Evolutionary conservation across 2,329 filamentous ascomycete genomes (phyloP).

Genomic region (Botrytis paeoniae): DNA sequence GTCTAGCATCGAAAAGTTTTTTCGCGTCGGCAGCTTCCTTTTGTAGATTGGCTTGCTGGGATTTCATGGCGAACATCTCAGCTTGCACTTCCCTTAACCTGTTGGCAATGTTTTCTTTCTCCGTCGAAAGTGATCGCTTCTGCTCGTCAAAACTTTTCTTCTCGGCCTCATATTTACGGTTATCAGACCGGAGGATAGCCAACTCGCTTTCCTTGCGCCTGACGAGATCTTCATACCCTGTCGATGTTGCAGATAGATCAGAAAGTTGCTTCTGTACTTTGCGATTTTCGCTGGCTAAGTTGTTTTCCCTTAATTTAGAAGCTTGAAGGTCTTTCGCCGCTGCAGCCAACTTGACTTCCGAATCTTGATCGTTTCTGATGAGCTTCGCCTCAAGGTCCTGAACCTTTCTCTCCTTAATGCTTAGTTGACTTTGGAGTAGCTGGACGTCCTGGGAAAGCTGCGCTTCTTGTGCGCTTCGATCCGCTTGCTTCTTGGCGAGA

Average conservation of each 20-base stretch:
- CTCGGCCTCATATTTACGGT: conserved; percentile 79
- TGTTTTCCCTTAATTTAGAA: conserved; percentile 69
- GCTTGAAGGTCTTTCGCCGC: conserved; percentile 77
- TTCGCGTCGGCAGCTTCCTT: conserved; percentile 88
- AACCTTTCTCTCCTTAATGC: conserved; percentile 83
- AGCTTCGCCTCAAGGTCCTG: conserved; percentile 83
- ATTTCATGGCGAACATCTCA: conserved; percentile 80
- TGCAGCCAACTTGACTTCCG: conserved; percentile 77
- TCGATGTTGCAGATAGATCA: conserved; percentile 85
- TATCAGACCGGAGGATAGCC: conserved; percentile 76
- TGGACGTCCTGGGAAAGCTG: conserved; percentile 79
- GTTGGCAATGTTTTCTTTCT: conserved; percentile 75
- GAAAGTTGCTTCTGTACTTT: conserved; percentile 81
- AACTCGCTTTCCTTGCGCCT: conserved; percentile 93
- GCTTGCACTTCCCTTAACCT: conserved; percentile 83
- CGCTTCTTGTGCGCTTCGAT: conserved; percentile 73
- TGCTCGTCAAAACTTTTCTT: conserved; percentile 76
- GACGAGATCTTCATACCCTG: conserved; percentile 91
- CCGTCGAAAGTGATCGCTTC: conserved; percentile 64
- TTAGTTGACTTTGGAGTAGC: conserved; percentile 86
- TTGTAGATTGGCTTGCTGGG: conserved; percentile 79
- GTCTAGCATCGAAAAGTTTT: conserved; percentile 77
- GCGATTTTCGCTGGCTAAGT: conserved; percentile 75
- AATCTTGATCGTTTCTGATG: conserved; percentile 80
- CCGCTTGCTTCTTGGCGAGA: conserved; percentile 65